Percentiles rank a stretch among this genome's conserved stretches.
phyloP scores from a whole-genome alignment of 768 basidiomycete species.

The Kwoniella heveanensis region DNA sequence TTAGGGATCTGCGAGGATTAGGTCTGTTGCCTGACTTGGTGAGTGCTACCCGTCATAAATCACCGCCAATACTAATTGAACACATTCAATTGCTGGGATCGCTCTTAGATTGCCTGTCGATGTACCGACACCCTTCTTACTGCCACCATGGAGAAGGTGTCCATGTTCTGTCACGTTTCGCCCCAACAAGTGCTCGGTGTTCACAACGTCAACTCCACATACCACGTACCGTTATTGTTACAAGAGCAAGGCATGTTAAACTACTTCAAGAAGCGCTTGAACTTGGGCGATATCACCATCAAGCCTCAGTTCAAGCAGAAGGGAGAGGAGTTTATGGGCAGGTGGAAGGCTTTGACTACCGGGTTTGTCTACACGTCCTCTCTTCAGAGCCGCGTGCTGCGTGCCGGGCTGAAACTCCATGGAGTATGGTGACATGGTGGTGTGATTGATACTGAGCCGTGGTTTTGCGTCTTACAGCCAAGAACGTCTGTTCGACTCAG shows the following conservation, averaged over 20 bases:
- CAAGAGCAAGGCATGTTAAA: slow-evolving; percentile 88
- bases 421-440: not conserved
- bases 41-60: slow-evolving; percentile 46
- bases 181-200: slow-evolving; percentile 85
- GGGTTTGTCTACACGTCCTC: slow-evolving; percentile 61
- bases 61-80: not conserved
- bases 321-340: slow-evolving; percentile 67
- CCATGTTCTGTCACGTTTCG: slow-evolving; percentile 97
- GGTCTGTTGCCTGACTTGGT: slow-evolving; percentile 92
- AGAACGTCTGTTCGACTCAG: slow-evolving; percentile 85
- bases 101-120: slow-evolving; percentile 83
- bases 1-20: slow-evolving; percentile 86
- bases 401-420: no score
- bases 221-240: slow-evolving; percentile 91
- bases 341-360: slow-evolving; percentile 82
- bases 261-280: slow-evolving; percentile 79
- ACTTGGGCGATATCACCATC: slow-evolving; percentile 65
- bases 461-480: slow-evolving; percentile 63
- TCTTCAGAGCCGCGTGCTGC: not conserved
- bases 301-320: slow-evolving; percentile 63
- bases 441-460: not conserved
- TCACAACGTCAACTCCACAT: slow-evolving; percentile 93
- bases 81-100: not conserved
- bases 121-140: slow-evolving; percentile 77
- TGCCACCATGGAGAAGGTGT: slow-evolving; percentile 90